phyloP scores from a whole-genome alignment of 176 grass and related monocot species.

The bread wheat (Triticum aestivum) region IWGSC_CS_RefSeq_v2.1 NC_057806.1:528189845-528190344 shows the following conservation, averaged over 20 bases:
- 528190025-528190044: not conserved
- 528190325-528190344: not conserved
- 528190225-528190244: too few relatives aligned
- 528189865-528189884: constrained; percentile 28
- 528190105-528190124: too few relatives aligned
- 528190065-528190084: not conserved
- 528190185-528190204: not conserved
- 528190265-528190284: too few relatives aligned
- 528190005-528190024: constrained; percentile 11
- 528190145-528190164: not conserved
- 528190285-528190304: not conserved
- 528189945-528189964: not conserved
- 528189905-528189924: constrained; percentile 60
- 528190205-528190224: not conserved
- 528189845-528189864: constrained; percentile 22
- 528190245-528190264: too few relatives aligned
- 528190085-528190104: too few relatives aligned
- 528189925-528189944: constrained; percentile 29
- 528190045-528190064: constrained; percentile 46
- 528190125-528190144: not conserved
- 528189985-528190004: not conserved
- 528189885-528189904: constrained; percentile 54
- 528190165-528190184: not conserved
- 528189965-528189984: not conserved
- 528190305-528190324: not conserved